Percentiles rank a stretch among this genome's conserved stretches.
Conservation (phyloP, 2,329 filamentous ascomycete species). For the Scedosporium apiospermum region DNA sequence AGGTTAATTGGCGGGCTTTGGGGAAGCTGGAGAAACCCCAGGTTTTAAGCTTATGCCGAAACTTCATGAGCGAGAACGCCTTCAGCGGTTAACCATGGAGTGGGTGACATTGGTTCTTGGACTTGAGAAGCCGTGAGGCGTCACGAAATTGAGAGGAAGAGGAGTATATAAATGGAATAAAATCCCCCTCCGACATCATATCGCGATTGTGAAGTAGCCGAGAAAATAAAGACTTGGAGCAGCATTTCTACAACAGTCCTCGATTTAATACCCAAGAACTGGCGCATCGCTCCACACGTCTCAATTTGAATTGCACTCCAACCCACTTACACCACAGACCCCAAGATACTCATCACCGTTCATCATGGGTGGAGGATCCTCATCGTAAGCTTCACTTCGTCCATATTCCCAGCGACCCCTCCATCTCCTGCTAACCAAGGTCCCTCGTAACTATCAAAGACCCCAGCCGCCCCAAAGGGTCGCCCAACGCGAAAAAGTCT, state of each 20-base stretch:
- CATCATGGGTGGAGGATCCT: not conserved
- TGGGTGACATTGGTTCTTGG: not conserved
- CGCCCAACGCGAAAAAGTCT: slow-evolving; percentile 9
- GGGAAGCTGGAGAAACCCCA: not conserved
- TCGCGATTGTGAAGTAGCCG: not conserved
- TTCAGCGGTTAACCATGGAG: not conserved
- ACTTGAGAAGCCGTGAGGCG: no score
- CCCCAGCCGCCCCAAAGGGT: not conserved
- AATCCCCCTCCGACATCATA: not conserved
- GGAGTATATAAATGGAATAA: not conserved
- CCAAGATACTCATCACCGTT: not conserved
- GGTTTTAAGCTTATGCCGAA: not conserved
- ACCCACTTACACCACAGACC: not conserved
- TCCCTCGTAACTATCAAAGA: not conserved
- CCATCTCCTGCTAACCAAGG: not conserved
- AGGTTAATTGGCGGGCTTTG: not conserved
- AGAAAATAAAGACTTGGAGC: not conserved
- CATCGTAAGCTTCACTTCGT: not conserved
- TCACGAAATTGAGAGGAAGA: not conserved
- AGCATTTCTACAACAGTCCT: not conserved
- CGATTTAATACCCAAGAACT: not conserved
- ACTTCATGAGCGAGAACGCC: not conserved
- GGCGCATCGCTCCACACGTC: no score
- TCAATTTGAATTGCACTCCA: not conserved
- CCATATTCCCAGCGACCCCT: not conserved